phyloP scores from a whole-genome alignment of 805 yeast genomes.

The Barnettozyma sp. region DNA sequence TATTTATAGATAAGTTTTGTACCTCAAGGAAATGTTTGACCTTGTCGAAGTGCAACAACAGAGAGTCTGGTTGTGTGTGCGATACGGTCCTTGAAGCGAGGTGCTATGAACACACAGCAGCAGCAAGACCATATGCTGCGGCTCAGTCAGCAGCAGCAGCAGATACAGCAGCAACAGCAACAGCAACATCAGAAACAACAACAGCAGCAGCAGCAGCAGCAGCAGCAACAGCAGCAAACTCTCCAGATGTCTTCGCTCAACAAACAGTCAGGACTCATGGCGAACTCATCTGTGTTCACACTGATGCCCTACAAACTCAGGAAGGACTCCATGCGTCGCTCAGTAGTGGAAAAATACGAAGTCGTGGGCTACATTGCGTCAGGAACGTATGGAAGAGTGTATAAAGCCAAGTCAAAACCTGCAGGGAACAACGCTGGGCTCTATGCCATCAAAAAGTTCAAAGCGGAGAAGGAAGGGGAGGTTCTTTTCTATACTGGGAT shows the following conservation, averaged over 20 bases:
- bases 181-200: constrained; percentile 1
- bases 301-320: constrained; percentile 55
- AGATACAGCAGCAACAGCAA: constrained; percentile 2
- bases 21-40: no score
- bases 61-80: no score
- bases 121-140: constrained; percentile 12
- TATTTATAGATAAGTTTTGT: no score
- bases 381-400: constrained; percentile 94
- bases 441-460: constrained; percentile 89
- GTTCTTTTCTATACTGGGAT: constrained; percentile 87
- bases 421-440: constrained; percentile 18
- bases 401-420: constrained; percentile 64
- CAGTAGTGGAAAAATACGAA: constrained; percentile 79
- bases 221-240: constrained; percentile 3
- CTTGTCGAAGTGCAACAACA: not conserved
- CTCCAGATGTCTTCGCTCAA: not conserved
- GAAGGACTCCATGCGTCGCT: constrained; percentile 57
- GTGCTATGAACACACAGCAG: constrained; percentile 3
- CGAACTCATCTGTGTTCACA: constrained; percentile 46
- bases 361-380: constrained; percentile 96
- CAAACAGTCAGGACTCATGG: constrained; percentile 30
- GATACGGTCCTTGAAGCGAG: no score
- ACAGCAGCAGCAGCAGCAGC: constrained; percentile 6
- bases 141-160: constrained; percentile 9
- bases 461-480: constrained; percentile 89